These are phyloP conservation scores for Vitis rupestris DNA, from an alignment of 164 flowering plant genomes.

Conservation along the genomic window DNA sequence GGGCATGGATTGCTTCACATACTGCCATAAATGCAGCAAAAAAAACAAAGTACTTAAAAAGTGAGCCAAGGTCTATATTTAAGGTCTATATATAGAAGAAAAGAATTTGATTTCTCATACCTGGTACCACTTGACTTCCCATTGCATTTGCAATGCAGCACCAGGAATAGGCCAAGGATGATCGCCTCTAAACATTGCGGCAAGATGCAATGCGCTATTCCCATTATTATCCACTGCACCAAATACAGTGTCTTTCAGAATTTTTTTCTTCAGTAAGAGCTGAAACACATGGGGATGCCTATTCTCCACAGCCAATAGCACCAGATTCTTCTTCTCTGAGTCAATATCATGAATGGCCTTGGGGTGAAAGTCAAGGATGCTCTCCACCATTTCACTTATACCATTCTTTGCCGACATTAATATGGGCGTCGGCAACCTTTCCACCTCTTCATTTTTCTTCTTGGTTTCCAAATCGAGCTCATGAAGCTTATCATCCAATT, in stretches of 20 bases:
- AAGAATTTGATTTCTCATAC: too few relatives aligned
- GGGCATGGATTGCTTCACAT: conserved; percentile 15
- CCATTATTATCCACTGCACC: conserved; percentile 12
- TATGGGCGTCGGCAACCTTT: not conserved
- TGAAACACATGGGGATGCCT: conserved; percentile 7
- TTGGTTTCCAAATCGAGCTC: too few relatives aligned
- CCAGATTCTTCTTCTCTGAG: conserved; percentile 7
- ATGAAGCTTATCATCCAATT: too few relatives aligned
- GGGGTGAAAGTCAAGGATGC: conserved; percentile 15
- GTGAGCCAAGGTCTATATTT: too few relatives aligned
- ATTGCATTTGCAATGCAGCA: not conserved
- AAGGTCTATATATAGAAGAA: too few relatives aligned
- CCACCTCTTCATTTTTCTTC: too few relatives aligned
- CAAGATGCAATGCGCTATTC: conserved; percentile 12
- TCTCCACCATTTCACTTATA: conserved; percentile 17
- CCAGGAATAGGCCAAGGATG: conserved; percentile 18
- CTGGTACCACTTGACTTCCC: too few relatives aligned
- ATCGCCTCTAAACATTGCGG: conserved; percentile 1
- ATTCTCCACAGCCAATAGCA: conserved; percentile 21
- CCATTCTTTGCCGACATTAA: conserved; percentile 20
- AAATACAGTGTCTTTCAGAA: not conserved
- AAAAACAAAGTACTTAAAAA: too few relatives aligned
- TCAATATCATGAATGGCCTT: conserved; percentile 18
- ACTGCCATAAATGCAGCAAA: conserved; percentile 12
- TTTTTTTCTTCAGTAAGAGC: conserved; percentile 2